Evolutionary conservation across 176 grass and related monocot species (phyloP), one percentile per base, ranked within the genome.

Genomic region (Cymbopogon citratus): DNA sequence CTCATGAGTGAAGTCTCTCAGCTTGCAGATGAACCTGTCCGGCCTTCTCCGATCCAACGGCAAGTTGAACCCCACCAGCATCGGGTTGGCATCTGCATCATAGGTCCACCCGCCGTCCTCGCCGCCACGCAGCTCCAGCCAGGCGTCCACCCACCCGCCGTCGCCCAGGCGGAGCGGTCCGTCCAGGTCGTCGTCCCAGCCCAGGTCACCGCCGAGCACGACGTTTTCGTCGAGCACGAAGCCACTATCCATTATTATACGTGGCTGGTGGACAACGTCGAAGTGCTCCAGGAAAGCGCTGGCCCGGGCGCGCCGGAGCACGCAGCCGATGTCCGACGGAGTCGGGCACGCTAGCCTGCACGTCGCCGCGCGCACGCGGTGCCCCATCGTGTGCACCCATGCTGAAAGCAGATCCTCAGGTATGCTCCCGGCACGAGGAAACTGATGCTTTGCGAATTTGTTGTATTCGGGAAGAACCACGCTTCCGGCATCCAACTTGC

Each of bases 181-280:
- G 64, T 70, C 78, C 7, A 81, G n/a, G 33, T 81, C 78, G 21
- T 81, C 78, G 65, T 81, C 78, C 67, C 79, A 81, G 67, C 51
- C 54, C 36, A 81, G 16, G 51, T 81, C 67, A 10, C 79, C 67
- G 9, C 79, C 51, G 67, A 81, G 67, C 67, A 81, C 51, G 66
- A 62, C 79, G 49, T 81, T 81, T 4, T 11, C 5, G 34, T 69
- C 71, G 28, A 74, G 71, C 16, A 54, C 46, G 70, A 15, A 45
- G 11, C 7, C 2, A 9, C 41, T 43, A 3, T 9, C 41, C 12
- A 0, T 19, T 5, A 14, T 19, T 1, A 15, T 3, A 3, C n/a
- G n/a, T n/a, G 5, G 40, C 38, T 27, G 5, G 40, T 71, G 24
- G 40, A 36, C 21, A 24, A 36, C 31, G 24, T 81, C 66, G 51